Percentiles rank a stretch among this genome's conserved stretches.
phyloP scores from a whole-genome alignment of 129 eudicot genomes.

The Saposhnikovia divaricata region DNA sequence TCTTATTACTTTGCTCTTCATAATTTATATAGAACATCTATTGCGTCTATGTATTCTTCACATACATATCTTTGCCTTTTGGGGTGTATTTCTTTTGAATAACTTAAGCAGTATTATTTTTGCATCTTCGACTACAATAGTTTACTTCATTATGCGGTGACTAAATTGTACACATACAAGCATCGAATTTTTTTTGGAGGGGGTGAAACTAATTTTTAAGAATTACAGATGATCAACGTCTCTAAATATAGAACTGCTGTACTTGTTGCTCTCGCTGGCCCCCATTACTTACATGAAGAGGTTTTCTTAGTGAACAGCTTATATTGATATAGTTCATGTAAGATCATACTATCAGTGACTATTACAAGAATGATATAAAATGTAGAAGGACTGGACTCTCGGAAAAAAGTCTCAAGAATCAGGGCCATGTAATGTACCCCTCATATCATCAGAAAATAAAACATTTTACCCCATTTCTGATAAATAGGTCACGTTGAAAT shows the following conservation, averaged over 20 bases:
- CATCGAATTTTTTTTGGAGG: neutral
- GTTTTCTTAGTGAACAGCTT: neutral
- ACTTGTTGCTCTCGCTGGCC: neutral
- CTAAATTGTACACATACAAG: neutral
- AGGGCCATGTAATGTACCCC: no score
- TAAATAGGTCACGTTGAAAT: neutral
- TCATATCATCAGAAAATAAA: no score
- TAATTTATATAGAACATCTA: neutral
- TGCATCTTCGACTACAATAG: neutral
- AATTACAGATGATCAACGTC: no score
- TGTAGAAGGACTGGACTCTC: no score
- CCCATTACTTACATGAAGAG: neutral
- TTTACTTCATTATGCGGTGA: neutral
- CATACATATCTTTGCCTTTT: neutral
- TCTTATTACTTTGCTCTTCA: neutral
- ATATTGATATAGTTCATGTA: neutral
- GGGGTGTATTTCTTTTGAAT: neutral
- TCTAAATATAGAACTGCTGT: neutral
- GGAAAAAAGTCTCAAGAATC: no score
- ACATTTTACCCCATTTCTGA: no score
- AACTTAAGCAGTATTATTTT: neutral
- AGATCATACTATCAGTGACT: neutral
- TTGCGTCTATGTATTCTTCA: neutral
- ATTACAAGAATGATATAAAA: no score
- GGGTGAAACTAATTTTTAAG: neutral